These are phyloP conservation scores for Starmerella potacharoeniae DNA, from an alignment of 805 yeast genomes.

Conservation along the genomic window DNA sequence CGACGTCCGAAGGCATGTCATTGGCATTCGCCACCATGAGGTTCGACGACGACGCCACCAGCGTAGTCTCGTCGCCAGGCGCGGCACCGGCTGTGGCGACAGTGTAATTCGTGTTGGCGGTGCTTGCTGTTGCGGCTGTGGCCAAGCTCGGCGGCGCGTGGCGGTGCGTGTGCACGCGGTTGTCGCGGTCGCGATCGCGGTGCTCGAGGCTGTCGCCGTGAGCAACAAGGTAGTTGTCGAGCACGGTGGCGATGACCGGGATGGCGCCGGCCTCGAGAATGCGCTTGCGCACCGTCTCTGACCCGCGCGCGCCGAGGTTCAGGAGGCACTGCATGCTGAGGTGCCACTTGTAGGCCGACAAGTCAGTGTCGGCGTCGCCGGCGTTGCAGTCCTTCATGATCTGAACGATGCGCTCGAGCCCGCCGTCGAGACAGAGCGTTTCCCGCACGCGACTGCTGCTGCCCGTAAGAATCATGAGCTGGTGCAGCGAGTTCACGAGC, in stretches of 20 bases:
- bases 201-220: conserved; percentile 17
- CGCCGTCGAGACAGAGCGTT: conserved; percentile 81
- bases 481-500: conserved; percentile 80
- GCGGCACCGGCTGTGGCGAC: background rate
- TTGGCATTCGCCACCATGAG: background rate
- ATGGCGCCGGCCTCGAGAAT: conserved; percentile 87
- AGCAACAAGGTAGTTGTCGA: conserved; percentile 57
- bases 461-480: conserved; percentile 74
- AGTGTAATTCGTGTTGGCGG: background rate
- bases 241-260: conserved; percentile 80
- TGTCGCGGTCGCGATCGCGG: conserved; percentile 12
- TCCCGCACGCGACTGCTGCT: conserved; percentile 84
- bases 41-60: background rate
- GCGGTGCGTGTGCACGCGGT: background rate
- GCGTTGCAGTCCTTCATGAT: conserved; percentile 52
- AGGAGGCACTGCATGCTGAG: conserved; percentile 87
- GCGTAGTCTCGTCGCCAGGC: background rate
- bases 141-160: conserved; percentile 4
- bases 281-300: conserved; percentile 70
- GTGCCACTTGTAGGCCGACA: conserved; percentile 94
- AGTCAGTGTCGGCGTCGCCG: conserved; percentile 8
- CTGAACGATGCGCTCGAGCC: conserved; percentile 74
- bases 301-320: conserved; percentile 83
- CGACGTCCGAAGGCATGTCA: background rate
- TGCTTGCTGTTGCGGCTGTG: conserved; percentile 1